Evolutionary conservation across 345 rosid species (phyloP), one percentile per base, ranked within the genome.

Genomic region (Moricandia arvensis): DNA sequence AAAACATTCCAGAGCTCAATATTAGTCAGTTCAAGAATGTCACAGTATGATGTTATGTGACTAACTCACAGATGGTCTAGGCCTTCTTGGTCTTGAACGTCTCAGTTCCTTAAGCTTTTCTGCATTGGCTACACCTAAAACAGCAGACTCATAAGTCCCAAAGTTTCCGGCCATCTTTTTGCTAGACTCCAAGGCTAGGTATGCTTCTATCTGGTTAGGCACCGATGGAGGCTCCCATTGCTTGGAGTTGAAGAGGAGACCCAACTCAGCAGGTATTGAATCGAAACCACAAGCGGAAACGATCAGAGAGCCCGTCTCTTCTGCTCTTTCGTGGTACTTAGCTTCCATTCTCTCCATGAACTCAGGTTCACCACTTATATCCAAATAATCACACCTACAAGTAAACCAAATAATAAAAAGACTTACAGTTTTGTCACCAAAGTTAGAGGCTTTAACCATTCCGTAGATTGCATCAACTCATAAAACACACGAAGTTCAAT

Each of bases 261-360:
- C 96, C 74, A 91, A 27, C 68, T 89, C 98, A 63, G 98, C 97
- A 7, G 98, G 98, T 49, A 93, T 68, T 0, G 97, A 93, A 79
- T 91, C 98, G 37, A 91, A 93, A 61, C 97, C 98, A 47, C 98
- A 93, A 3, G 98, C 98, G 2, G 98, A 93, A 76, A 93, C 83
- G 73, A 91, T 82, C 71, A 93, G 79, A 16, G 97, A 84, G 24
- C 93, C 91, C 2, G 85, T 86, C 83, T 87, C 90, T 67, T 76
- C 66, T 0, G 96, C 97, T 78, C 77, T 84, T 34, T 84, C 89
- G 38, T 93, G 96, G 80, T 84, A 89, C 27, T 79, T 75, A 21
- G 82, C 89, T 85, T 89, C 93, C 86, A 87, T 81, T 68, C 78
- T 82, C 88, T 91, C 97, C 93, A 91, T 91, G 67, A 91, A 93